Conservation (phyloP, 805 yeast species). For the Candida multigemmis region DNA sequence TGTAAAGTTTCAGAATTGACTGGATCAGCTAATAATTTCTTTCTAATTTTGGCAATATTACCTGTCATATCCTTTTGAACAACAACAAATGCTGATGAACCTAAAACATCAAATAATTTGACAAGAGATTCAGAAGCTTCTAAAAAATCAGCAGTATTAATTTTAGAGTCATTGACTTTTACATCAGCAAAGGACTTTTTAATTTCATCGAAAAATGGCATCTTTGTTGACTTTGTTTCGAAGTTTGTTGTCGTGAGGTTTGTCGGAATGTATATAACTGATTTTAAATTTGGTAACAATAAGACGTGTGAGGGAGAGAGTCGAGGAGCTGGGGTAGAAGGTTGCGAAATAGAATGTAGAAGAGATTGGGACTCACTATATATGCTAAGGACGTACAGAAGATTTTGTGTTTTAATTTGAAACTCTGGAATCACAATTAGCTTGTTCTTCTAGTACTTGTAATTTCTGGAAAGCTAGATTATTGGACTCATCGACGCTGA, state of each 20-base stretch:
- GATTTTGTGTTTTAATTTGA: too few species aligned
- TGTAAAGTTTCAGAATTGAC: conserved; percentile 60
- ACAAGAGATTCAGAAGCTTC: conserved; percentile 81
- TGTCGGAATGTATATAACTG: background rate
- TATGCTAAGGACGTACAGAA: too few species aligned
- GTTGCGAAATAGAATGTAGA: background rate
- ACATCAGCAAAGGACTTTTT: conserved; percentile 71
- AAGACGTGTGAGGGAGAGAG: too few species aligned
- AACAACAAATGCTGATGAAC: conserved; percentile 75
- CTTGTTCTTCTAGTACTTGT: too few species aligned
- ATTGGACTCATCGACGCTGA: too few species aligned
- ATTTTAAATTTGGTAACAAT: too few species aligned
- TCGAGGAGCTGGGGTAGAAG: background rate
- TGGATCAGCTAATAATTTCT: conserved; percentile 59
- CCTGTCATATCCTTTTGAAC: conserved; percentile 88
- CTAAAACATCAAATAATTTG: conserved; percentile 73
- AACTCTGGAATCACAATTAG: too few species aligned
- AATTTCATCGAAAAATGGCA: conserved; percentile 77
- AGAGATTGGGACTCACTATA: too few species aligned
- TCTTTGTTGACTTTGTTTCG: too few species aligned
- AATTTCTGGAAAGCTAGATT: too few species aligned
- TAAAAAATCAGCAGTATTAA: conserved; percentile 67
- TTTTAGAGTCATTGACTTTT: conserved; percentile 50
- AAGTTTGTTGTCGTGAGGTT: conserved; percentile 1
- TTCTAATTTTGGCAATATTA: conserved; percentile 67